Evolutionary conservation across 169 alveolate species (phyloP), one percentile per base, ranked within the genome.

Genomic region (Blepharisma undulans): DNA sequence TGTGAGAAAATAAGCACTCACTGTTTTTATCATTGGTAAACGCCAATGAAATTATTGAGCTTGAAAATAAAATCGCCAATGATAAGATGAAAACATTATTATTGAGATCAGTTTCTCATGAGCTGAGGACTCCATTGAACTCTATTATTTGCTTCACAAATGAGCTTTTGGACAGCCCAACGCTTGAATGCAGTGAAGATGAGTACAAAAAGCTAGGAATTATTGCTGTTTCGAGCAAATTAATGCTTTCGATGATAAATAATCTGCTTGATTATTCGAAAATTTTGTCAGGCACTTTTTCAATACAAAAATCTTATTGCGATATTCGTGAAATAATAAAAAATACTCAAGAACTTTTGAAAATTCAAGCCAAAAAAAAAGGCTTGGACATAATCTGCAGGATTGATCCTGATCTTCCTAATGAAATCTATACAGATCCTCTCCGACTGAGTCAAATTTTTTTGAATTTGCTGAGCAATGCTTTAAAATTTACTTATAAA

Each of bases 321-420:
- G 7, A 27, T 79, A 29, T 79, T 4, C 34, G 60, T n/a, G 34
- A 79, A 29, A 29, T 21, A 1, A 29, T 79, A 27, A 79, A 79
- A 10, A 33, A 79, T n/a, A 25, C 61, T 10, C 61, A 21, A 14
- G 61, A 79, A n/a, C 87, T 79, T 12, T 4, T 79, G 14, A 21
- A 32, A 29, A 32, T 79, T 33, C 87, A 79, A 32, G 87, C 87
- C 25, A 79, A 79, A 33, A 29, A 79, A n/a, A 79, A 79, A 79
- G 61, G 61, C 19, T 34, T 79, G 16, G 34, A 25, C 7, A n/a
- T 79, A 8, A 22, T 79, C 61, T 79, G 36, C 29, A 79, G 60
- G 12, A 79, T 79, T 79, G 87, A 79, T 33, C 61, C 29, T 22
- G 8, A 29, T 21, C 34, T 79, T 79, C 87, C 87, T 79, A 33